phyloP scores from a whole-genome alignment of 1,284 basidiomycete genomes.

The Ceraceosorus bombacis region DNA sequence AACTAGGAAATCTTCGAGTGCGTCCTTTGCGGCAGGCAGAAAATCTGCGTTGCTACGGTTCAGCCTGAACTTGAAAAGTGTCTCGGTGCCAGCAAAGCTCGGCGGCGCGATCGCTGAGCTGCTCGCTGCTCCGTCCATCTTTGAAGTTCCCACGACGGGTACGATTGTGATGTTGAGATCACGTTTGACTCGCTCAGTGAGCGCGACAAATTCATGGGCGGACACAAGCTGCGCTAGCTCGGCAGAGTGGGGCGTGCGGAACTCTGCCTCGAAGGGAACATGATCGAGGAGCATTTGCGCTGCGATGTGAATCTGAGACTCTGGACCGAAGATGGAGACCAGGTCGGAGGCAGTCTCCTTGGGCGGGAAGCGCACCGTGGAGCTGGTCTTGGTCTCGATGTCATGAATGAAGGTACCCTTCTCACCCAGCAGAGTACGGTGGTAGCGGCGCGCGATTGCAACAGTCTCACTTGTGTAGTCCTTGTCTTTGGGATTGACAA shows the following conservation, averaged over 20 bases:
- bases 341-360: constrained; percentile 86
- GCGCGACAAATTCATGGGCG: constrained; percentile 70
- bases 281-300: constrained; percentile 89
- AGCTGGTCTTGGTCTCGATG: constrained; percentile 93
- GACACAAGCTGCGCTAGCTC: constrained; percentile 68
- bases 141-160: constrained; percentile 54
- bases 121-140: constrained; percentile 19
- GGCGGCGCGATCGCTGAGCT: constrained; percentile 35
- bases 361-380: constrained; percentile 85
- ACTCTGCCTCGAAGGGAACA: constrained; percentile 93
- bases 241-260: constrained; percentile 70
- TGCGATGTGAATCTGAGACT: constrained; percentile 92
- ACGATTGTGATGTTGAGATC: constrained; percentile 84
- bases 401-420: constrained; percentile 95
- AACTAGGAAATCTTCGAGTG: constrained; percentile 83
- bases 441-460: constrained; percentile 84
- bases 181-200: constrained; percentile 81
- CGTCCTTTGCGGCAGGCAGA: constrained; percentile 76
- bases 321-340: constrained; percentile 88
- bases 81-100: constrained; percentile 57
- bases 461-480: constrained; percentile 91
- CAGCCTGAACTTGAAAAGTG: constrained; percentile 84
- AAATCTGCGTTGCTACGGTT: constrained; percentile 71
- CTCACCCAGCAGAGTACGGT: constrained; percentile 86
- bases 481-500: constrained; percentile 96